Percentiles rank a stretch among this genome's conserved stretches.
These are phyloP conservation scores for Ophiostoma montium DNA, from an alignment of 2,329 filamentous ascomycete genomes.

Conservation along the genomic window DNA sequence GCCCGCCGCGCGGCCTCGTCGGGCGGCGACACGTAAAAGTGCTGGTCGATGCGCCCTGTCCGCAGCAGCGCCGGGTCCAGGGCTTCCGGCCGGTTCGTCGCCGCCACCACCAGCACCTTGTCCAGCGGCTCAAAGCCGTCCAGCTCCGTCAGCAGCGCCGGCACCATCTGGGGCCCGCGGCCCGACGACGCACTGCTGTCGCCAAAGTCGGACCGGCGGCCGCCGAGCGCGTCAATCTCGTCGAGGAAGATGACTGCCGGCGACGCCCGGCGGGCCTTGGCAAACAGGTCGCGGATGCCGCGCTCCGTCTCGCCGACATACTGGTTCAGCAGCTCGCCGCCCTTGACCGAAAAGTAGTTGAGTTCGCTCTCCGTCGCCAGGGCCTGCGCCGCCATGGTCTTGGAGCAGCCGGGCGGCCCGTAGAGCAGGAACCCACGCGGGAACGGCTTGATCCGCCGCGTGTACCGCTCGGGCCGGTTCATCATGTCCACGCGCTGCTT, in stretches of 20 bases:
- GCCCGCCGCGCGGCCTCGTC: slow-evolving; percentile 57
- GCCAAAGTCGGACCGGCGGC: slow-evolving; percentile 31
- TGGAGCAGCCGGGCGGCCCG: slow-evolving; percentile 86
- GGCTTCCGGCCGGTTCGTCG: slow-evolving; percentile 78
- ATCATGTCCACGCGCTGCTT: slow-evolving; percentile 33
- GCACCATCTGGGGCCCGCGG: slow-evolving; percentile 65
- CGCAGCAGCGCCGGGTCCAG: slow-evolving; percentile 77
- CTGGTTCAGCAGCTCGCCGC: slow-evolving; percentile 87
- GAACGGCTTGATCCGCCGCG: slow-evolving; percentile 21
- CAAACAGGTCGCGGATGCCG: slow-evolving; percentile 70
- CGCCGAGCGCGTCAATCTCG: slow-evolving; percentile 80
- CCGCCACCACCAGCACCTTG: slow-evolving; percentile 75
- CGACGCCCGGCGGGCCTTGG: slow-evolving; percentile 68
- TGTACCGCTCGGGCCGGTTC: slow-evolving; percentile 18
- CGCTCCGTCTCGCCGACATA: slow-evolving; percentile 93
- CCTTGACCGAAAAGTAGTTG: slow-evolving; percentile 92
- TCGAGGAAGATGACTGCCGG: slow-evolving; percentile 96
- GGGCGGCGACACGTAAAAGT: slow-evolving; percentile 77
- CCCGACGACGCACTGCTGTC: slow-evolving; percentile 22
- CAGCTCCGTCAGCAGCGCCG: slow-evolving; percentile 86
- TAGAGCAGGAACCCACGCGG: slow-evolving; percentile 80
- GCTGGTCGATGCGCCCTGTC: slow-evolving; percentile 70
- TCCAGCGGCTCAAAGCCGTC: slow-evolving; percentile 79
- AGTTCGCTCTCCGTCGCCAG: slow-evolving; percentile 80
- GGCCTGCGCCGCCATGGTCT: slow-evolving; percentile 83